These are phyloP conservation scores for Thelephora ganbajun DNA, from an alignment of 768 basidiomycete genomes.

Conservation along the genomic window DNA sequence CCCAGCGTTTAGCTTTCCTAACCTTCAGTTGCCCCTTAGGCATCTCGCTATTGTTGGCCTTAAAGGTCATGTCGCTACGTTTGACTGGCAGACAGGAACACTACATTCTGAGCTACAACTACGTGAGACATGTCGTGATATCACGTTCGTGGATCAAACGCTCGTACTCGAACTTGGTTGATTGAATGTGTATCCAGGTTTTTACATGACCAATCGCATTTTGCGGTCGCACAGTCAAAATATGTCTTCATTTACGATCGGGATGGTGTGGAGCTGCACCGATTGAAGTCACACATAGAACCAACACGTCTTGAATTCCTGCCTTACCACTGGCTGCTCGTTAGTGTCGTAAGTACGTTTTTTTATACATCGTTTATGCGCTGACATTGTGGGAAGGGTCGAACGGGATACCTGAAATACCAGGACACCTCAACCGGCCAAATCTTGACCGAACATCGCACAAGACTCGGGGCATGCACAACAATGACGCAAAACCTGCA, in stretches of 20 bases:
- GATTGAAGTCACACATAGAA: conserved; percentile 73
- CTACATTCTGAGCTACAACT: conserved; percentile 82
- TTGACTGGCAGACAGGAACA: conserved; percentile 84
- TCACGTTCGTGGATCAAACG: conserved; percentile 45
- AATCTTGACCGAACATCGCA: conserved; percentile 76
- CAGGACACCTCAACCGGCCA: conserved; percentile 93
- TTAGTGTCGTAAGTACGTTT: conserved; percentile 48
- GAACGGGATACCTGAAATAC: conserved; percentile 87
- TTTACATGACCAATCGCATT: conserved; percentile 84
- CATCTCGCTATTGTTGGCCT: conserved; percentile 78
- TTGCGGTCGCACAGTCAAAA: conserved; percentile 92
- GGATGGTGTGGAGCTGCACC: conserved; percentile 85
- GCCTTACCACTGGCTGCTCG: conserved; percentile 91
- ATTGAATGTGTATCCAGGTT: conserved; percentile 34
- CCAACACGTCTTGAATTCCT: conserved; percentile 84
- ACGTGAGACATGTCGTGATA: conserved; percentile 81
- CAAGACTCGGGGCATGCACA: conserved; percentile 73
- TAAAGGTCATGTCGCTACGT: conserved; percentile 79
- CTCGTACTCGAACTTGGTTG: conserved; percentile 1
- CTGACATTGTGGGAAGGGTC: conserved; percentile 35
- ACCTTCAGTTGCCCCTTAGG: conserved; percentile 23
- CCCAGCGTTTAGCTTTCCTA: background rate
- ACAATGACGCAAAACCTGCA: conserved; percentile 87
- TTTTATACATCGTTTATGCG: background rate
- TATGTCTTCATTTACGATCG: conserved; percentile 94